Evolutionary conservation across 805 yeast species (phyloP).

Genomic region (Scheffersomyces ergatensis): DNA sequence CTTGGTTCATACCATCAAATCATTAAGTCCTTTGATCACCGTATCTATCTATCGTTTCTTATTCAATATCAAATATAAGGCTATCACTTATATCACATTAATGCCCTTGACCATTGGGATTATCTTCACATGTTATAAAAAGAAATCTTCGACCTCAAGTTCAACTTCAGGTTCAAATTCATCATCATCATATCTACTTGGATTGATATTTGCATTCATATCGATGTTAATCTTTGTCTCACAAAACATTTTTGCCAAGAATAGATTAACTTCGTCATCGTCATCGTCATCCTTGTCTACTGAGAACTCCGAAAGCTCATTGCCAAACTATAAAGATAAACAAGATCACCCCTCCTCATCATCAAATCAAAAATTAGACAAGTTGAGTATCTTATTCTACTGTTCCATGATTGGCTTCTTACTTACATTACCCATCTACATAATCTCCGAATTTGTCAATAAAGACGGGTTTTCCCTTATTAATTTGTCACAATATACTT

Average conservation of each 20-base stretch:
- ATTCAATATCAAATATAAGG: slow-evolving; percentile 56
- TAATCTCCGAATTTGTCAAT: slow-evolving; percentile 50
- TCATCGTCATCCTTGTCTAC: too few relatives aligned
- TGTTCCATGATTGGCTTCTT: slow-evolving; percentile 69
- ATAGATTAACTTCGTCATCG: slow-evolving; percentile 62
- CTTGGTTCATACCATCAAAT: slow-evolving; percentile 89
- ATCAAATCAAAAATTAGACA: slow-evolving; percentile 52
- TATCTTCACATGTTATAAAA: slow-evolving; percentile 65
- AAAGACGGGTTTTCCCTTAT: slow-evolving; percentile 22
- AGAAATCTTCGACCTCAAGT: slow-evolving; percentile 20
- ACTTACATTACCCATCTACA: slow-evolving; percentile 65
- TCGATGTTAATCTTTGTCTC: slow-evolving; percentile 70
- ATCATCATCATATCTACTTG: slow-evolving; percentile 23
- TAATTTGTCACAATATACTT: slow-evolving; percentile 28
- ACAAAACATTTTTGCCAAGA: slow-evolving; percentile 80
- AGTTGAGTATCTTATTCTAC: slow-evolving; percentile 66
- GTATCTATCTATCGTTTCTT: slow-evolving; percentile 71
- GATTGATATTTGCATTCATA: slow-evolving; percentile 49
- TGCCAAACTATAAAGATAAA: not conserved
- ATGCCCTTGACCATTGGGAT: slow-evolving; percentile 82
- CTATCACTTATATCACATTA: slow-evolving; percentile 73
- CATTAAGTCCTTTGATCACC: slow-evolving; percentile 85
- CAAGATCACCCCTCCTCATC: slow-evolving; percentile 5
- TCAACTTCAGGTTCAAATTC: slow-evolving; percentile 15
- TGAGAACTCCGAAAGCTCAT: too few relatives aligned